These are phyloP conservation scores for Curvularia spicifera DNA, from an alignment of 2,329 filamentous ascomycete genomes.

Conservation along the genomic window DNA sequence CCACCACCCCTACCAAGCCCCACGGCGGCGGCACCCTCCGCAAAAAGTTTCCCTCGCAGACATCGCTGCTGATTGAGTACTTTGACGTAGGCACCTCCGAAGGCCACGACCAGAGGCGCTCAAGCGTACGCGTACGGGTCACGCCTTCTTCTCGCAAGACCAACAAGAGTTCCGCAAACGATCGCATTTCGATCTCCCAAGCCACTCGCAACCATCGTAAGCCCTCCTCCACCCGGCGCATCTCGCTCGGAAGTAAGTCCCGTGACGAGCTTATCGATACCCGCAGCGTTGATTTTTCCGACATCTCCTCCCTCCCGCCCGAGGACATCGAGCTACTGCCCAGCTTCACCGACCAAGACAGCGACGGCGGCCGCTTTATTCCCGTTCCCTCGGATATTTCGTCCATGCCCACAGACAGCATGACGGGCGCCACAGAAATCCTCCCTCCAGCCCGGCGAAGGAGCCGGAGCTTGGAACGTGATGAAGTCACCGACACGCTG, in stretches of 20 bases:
- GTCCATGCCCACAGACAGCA: conserved; percentile 75
- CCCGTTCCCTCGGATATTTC: conserved; percentile 84
- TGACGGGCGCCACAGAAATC: conserved; percentile 64
- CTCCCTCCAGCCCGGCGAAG: conserved; percentile 55
- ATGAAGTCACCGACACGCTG: conserved; percentile 36
- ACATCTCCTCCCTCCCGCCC: conserved; percentile 71
- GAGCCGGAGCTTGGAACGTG: conserved; percentile 59
- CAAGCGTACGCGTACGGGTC: conserved; percentile 80
- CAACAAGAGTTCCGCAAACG: conserved; percentile 62
- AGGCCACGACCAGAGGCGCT: conserved; percentile 68
- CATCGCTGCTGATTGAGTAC: conserved; percentile 91
- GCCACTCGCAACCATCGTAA: conserved; percentile 72
- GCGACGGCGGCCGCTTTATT: conserved; percentile 69
- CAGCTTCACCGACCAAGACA: conserved; percentile 67
- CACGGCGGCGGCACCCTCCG: conserved; percentile 59
- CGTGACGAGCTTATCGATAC: conserved; percentile 43
- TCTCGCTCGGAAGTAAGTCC: conserved; percentile 63
- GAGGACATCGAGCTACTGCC: conserved; percentile 89
- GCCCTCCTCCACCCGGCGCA: conserved; percentile 71
- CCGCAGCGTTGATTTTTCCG: conserved; percentile 65
- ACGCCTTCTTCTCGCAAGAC: conserved; percentile 69
- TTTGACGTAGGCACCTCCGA: conserved; percentile 80
- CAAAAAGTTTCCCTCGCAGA: conserved; percentile 73
- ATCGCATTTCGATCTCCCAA: conserved; percentile 87
- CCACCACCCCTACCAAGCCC: conserved; percentile 68